A percentile compares a stretch with the other conserved stretches of the same genome.
Evolutionary conservation across 2,329 filamentous ascomycete species (phyloP).

Genomic region (Lecanicillium sp.): DNA sequence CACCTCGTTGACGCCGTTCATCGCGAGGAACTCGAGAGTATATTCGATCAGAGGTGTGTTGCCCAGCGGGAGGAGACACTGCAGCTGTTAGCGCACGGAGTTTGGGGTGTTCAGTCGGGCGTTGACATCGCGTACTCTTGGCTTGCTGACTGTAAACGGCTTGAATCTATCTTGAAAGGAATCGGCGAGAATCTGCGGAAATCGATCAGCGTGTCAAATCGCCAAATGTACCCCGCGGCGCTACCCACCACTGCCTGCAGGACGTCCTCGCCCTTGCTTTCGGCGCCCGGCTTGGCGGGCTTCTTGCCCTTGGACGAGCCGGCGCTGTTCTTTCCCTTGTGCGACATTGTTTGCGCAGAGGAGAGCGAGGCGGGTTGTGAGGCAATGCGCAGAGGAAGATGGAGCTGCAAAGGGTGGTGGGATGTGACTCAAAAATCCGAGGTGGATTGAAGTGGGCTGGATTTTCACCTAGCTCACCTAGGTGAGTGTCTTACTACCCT

Average conservation of each 20-base stretch:
- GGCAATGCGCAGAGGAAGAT: constrained; percentile 17
- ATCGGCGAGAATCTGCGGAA: constrained; percentile 72
- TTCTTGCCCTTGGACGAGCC: constrained; percentile 47
- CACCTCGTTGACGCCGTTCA: constrained; percentile 90
- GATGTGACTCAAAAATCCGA: constrained; percentile 18
- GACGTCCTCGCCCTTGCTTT: constrained; percentile 52
- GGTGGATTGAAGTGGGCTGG: constrained; percentile 26
- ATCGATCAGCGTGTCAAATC: constrained; percentile 7
- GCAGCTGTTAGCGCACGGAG: constrained; percentile 20
- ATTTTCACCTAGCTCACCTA: constrained; percentile 22
- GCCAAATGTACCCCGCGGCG: constrained; percentile 17
- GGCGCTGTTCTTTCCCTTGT: constrained; percentile 35
- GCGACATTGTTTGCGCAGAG: constrained; percentile 35
- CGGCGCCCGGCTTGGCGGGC: constrained; percentile 42
- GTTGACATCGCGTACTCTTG: constrained; percentile 59
- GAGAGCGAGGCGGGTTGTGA: constrained; percentile 12
- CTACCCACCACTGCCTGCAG: constrained; percentile 51
- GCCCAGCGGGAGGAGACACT: constrained; percentile 89
- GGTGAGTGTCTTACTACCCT: constrained; percentile 21
- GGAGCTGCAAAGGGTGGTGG: neutral
- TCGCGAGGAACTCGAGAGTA: constrained; percentile 90
- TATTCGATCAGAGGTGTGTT: constrained; percentile 97
- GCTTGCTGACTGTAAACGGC: constrained; percentile 82
- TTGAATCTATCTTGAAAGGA: constrained; percentile 89
- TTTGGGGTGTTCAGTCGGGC: no score